phyloP scores from a whole-genome alignment of 768 basidiomycete genomes.

The Termitomyces sp. region DNA sequence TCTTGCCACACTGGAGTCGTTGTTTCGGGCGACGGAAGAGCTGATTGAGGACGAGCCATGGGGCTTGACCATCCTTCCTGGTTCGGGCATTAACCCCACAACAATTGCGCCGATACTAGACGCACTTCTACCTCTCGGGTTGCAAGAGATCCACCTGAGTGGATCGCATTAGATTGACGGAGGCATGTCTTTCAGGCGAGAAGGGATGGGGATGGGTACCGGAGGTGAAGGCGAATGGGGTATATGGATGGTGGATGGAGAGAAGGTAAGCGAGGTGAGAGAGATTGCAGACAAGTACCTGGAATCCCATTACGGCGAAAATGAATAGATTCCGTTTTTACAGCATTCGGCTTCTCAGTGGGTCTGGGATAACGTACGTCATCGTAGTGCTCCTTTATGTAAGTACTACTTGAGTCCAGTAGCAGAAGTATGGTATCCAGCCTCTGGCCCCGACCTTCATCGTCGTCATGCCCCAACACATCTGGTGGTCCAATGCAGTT shows the following conservation, averaged over 20 bases:
- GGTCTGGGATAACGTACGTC: neutral
- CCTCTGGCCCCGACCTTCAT: neutral
- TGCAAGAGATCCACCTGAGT: conserved; percentile 71
- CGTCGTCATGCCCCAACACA: conserved; percentile 18
- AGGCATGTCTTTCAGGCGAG: conserved; percentile 41
- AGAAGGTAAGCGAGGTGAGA: conserved; percentile 46
- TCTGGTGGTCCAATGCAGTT: conserved; percentile 61
- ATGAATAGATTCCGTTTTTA: conserved; percentile 1
- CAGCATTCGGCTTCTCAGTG: too few relatives aligned
- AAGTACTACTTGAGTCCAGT: neutral
- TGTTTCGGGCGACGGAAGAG: conserved; percentile 31
- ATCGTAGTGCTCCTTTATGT: neutral
- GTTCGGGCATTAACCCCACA: conserved; percentile 64
- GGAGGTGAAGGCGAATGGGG: conserved; percentile 54
- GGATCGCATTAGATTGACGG: conserved; percentile 61
- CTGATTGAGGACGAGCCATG: conserved; percentile 30
- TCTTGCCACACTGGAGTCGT: conserved; percentile 31
- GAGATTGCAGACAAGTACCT: conserved; percentile 34
- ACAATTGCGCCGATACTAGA: conserved; percentile 47
- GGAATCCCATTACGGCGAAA: conserved; percentile 15
- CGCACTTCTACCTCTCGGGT: conserved; percentile 45
- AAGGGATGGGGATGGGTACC: conserved; percentile 66
- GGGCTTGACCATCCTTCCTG: conserved; percentile 56
- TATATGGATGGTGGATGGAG: conserved; percentile 58
- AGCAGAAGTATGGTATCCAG: too few relatives aligned